phyloP scores from a whole-genome alignment of 148 eudicot species.

The Salicornia ramosissima region DNA sequence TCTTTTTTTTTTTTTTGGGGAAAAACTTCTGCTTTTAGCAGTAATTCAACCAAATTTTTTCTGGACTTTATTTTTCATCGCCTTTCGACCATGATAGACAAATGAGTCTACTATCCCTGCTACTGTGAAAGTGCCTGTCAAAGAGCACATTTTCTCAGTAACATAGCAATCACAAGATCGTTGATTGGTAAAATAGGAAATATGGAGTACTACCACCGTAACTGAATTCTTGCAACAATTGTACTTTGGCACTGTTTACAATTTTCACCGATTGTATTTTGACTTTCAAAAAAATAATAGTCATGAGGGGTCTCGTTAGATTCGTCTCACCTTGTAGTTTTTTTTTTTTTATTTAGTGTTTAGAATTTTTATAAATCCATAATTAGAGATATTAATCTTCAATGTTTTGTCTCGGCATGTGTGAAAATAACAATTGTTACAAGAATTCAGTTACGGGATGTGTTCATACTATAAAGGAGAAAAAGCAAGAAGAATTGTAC shows the following conservation, averaged over 20 bases:
- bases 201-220: not conserved
- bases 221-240: too few species aligned
- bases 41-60: conserved; percentile 50
- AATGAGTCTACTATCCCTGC: conserved; percentile 84
- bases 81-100: conserved; percentile 71
- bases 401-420: too few species aligned
- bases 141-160: not conserved
- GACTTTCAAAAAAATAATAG: too few species aligned
- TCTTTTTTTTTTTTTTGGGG: too few species aligned
- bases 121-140: conserved; percentile 72
- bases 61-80: conserved; percentile 51
- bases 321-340: too few species aligned
- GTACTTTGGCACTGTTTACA: not conserved
- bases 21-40: not conserved
- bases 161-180: not conserved
- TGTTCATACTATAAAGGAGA: not conserved
- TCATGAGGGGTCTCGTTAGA: too few species aligned
- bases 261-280: too few species aligned
- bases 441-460: too few species aligned
- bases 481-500: conserved; percentile 35
- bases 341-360: too few species aligned
- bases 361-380: too few species aligned
- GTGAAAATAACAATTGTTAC: too few species aligned
- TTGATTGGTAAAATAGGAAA: not conserved
- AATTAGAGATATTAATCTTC: too few species aligned